A percentile compares a stretch with the other conserved stretches of the same genome.
Conservation (phyloP, 176 grass and related monocot genomes). For the Olyra latifolia region DNA sequence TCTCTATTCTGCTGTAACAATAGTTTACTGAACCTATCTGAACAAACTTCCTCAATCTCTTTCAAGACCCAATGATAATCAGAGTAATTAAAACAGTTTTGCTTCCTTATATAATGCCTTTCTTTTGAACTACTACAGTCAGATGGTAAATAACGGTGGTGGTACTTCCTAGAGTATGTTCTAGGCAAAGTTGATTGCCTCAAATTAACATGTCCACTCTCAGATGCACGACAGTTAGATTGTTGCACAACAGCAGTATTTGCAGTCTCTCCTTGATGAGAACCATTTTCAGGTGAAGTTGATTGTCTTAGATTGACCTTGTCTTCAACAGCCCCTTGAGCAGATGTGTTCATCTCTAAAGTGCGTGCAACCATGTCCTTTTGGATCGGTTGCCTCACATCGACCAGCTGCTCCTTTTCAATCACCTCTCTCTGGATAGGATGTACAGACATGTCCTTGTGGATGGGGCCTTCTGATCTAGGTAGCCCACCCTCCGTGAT, state of each 20-base stretch:
- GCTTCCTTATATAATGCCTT: constrained; percentile 20
- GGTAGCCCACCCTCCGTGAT: constrained; percentile 39
- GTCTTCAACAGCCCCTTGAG: constrained; percentile 6
- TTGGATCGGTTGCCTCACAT: constrained; percentile 9
- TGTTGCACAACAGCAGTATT: constrained; percentile 10
- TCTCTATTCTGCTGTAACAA: constrained; percentile 50
- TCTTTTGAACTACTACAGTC: constrained; percentile 29
- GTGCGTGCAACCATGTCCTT: constrained; percentile 12
- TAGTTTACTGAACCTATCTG: constrained; percentile 44
- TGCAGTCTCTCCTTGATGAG: constrained; percentile 7
- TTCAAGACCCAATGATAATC: constrained; percentile 5
- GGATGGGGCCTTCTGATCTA: constrained; percentile 6
- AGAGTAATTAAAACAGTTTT: constrained; percentile 14
- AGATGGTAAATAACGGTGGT: constrained; percentile 9
- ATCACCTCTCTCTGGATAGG: background rate
- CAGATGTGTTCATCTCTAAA: constrained; percentile 13
- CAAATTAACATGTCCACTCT: constrained; percentile 8
- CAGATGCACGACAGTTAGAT: constrained; percentile 1
- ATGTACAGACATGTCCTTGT: constrained; percentile 19
- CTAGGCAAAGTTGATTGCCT: constrained; percentile 10
- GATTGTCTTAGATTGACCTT: constrained; percentile 3
- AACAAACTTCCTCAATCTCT: constrained; percentile 53
- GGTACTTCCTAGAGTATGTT: constrained; percentile 8
- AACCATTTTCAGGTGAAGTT: constrained; percentile 32
- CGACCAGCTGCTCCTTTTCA: background rate